Percentiles rank a stretch among this genome's conserved stretches.
Evolutionary conservation across 2,329 filamentous ascomycete species (phyloP).

Genomic region (Colletotrichum liaoningense): DNA sequence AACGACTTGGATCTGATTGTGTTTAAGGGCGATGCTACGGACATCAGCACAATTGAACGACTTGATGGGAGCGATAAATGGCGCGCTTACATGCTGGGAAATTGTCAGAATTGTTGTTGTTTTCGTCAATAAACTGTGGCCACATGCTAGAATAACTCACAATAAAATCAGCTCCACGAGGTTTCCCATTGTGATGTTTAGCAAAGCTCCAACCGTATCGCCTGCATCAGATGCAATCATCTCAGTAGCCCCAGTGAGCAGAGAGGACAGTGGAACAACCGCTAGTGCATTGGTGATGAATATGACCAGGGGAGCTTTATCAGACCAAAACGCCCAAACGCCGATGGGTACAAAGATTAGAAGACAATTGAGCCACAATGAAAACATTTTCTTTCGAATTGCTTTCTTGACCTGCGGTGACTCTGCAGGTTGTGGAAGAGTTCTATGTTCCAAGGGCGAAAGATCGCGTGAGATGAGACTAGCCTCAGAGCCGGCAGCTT

Average conservation of each 20-base stretch:
- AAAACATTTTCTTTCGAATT: constrained; percentile 40
- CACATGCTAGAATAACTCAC: constrained; percentile 43
- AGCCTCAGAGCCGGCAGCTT: not conserved
- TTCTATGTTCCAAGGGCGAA: not conserved
- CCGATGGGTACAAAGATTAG: constrained; percentile 79
- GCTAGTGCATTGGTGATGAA: constrained; percentile 72
- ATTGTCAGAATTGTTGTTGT: constrained; percentile 33
- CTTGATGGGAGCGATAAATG: no score
- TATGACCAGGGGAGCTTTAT: constrained; percentile 52
- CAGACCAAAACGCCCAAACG: constrained; percentile 62
- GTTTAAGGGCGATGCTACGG: constrained; percentile 59
- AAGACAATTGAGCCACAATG: constrained; percentile 70
- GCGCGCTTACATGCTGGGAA: constrained; percentile 46
- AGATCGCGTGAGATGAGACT: not conserved
- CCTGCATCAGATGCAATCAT: constrained; percentile 67
- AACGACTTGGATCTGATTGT: constrained; percentile 78
- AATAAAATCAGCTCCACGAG: constrained; percentile 73
- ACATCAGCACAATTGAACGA: constrained; percentile 33
- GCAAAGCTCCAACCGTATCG: constrained; percentile 67
- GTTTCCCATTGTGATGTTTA: constrained; percentile 73
- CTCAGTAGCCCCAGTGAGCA: constrained; percentile 70
- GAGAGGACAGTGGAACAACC: constrained; percentile 67
- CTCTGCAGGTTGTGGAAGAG: not conserved
- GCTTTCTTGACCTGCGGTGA: not conserved
- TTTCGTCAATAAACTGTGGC: not conserved